A percentile compares a stretch with the other conserved stretches of the same genome.
Conservation (phyloP, 768 basidiomycete species). For the Auricularia sp. region DNA sequence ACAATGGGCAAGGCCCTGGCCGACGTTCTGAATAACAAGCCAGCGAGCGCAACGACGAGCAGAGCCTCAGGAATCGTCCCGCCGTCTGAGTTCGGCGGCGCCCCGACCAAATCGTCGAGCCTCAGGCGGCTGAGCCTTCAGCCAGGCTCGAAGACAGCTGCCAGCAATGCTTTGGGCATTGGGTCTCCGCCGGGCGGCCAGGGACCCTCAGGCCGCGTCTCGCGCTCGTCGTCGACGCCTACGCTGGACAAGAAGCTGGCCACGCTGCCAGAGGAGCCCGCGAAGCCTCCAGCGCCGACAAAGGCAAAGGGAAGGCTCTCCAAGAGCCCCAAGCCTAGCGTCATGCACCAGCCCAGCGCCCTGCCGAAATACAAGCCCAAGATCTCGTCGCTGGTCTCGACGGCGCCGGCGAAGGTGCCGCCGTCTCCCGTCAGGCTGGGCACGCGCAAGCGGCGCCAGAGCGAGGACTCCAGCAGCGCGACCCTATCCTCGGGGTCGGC, state of each 20-base stretch:
- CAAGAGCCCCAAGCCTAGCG: neutral
- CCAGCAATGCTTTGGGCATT: neutral
- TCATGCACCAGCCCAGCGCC: neutral
- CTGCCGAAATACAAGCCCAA: constrained; percentile 1
- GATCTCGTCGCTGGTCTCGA: neutral
- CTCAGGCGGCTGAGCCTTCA: neutral
- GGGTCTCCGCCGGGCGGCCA: neutral
- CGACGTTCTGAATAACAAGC: neutral
- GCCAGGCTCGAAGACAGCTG: neutral
- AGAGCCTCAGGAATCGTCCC: neutral
- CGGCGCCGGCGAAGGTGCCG: neutral
- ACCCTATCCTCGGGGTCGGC: neutral
- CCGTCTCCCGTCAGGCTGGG: neutral
- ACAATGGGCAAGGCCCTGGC: neutral
- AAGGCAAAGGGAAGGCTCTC: neutral
- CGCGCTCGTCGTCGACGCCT: neutral
- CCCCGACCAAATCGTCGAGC: neutral
- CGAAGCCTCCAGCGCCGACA: neutral
- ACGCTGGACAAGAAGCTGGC: neutral
- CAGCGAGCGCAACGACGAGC: neutral
- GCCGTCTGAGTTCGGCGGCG: neutral
- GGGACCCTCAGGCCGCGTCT: neutral
- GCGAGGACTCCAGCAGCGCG: neutral
- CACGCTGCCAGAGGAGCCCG: neutral
- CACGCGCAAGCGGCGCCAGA: neutral